Base-by-base conservation (phyloP, 495 filamentous ascomycete genomes). In the Cairneyella variabilis region DNA sequence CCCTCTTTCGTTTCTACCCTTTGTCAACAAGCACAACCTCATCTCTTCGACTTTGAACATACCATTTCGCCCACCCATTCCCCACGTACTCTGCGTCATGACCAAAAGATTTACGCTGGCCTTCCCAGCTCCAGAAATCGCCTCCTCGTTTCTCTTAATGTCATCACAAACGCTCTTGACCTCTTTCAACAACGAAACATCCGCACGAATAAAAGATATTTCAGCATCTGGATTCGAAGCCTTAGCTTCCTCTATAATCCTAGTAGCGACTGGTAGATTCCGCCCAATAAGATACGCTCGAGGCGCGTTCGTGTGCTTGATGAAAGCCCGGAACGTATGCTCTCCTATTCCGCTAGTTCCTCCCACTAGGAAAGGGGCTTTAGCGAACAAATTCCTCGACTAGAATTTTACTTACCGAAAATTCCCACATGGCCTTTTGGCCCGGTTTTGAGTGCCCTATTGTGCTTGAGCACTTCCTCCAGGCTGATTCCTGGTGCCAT, bases 271-370 rank as follows among this genome's bases (percentile, higher is more conserved):
- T 9, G 20, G 18, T 20, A 16, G 38, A 41, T 41, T 21, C 10
- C 38, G n/a, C 23, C 38, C 38, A 8, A 41, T 41, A 16, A 41
- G 3, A 20, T 18, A 40, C 17, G 38, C 16, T 2, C 38, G 38
- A 40, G 38, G 38, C 18, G 38, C 18, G 38, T 44, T 23, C 14
- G 20, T 23, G 7, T 23, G 41, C 14, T 27, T 44, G 41, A 27
- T 44, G 41, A 44, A 44, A 44, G 41, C 41, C 12, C 23, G 41
- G 21, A 44, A 44, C 22, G 41, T 44, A 14, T 23, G 23, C n/a
- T 44, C 41, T 43, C 41, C 41, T 44, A 23, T 44, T 26, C 41
- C 3, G 21, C 18, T 44, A 7, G 41, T 44, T 7, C 41, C 41
- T 23, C 41, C 41, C 6, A 27, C 41, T 44, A n/a, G n/a, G n/a